Base-by-base conservation (phyloP, 164 flowering plant species). In the Paratinospora sagittata region DNA sequence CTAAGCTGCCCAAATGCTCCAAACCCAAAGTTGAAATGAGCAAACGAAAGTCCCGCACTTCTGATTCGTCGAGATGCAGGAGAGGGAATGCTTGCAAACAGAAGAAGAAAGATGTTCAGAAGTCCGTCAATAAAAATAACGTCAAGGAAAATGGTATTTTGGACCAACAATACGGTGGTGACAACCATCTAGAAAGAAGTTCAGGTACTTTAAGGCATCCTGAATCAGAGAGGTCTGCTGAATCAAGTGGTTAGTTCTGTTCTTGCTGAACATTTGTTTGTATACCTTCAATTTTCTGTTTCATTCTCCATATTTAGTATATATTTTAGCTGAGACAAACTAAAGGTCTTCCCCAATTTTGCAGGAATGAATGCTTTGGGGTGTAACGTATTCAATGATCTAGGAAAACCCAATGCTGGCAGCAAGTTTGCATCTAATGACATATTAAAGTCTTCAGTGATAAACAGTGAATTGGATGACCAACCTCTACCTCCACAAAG, bases 41-140 rank as follows among this genome's bases (percentile, higher is more conserved):
- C 71, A 85, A 86, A 72, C 57, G 72, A 52, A 79, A 74, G 69
- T 78, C 84, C 47, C 76, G 74, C 52, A 63, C 57, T 63, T 70
- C 83, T 71, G 75, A 71, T 64, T 57, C 79, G 47, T 74, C 73
- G 10, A 77, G 63, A 52, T 52, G 73, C 63, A 69, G 62, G 68
- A 78, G 70, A 76, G 73, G 70, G 68, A 80, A 69, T 73, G 70
- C 78, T 63, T 49, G 70, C 63, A 75, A 57, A 62, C 72, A 75
- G 77, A 77, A 73, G 76, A 81, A 78, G 41, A 75, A 65, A 39
- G 61, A n/a, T 17, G 67, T 65, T 30, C 34, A 7, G 52, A 84
- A 82, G 70, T 73, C 79, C 21, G 65, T 39, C 55, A 58, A 57
- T 30, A 78, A 77, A 76, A 71, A 61, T 26, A 73, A 82, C 69